phyloP scores from a whole-genome alignment of 345 rosid genomes.

The Gossypium sturtianum region DNA sequence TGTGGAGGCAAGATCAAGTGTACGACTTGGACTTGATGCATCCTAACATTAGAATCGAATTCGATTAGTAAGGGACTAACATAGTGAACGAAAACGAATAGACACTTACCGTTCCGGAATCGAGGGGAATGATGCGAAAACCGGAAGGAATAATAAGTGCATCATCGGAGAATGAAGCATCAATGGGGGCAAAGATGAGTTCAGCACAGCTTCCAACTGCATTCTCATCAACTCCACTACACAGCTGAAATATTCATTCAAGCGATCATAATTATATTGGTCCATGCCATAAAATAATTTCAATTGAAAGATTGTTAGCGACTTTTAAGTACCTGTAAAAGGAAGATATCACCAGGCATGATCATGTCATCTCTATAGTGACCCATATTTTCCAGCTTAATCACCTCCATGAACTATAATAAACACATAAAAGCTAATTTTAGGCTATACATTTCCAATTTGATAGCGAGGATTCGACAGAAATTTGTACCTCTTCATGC shows the following conservation, averaged over 20 bases:
- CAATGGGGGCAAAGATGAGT: slow-evolving; percentile 92
- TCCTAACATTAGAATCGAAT: slow-evolving; percentile 40
- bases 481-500: slow-evolving; percentile 68
- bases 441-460: background rate
- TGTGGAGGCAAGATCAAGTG: slow-evolving; percentile 91
- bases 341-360: slow-evolving; percentile 88
- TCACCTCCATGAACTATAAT: slow-evolving; percentile 82
- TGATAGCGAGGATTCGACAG: background rate
- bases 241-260: slow-evolving; percentile 45
- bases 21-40: slow-evolving; percentile 81
- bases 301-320: background rate
- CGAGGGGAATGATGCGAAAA: slow-evolving; percentile 91
- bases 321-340: slow-evolving; percentile 63
- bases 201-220: slow-evolving; percentile 78
- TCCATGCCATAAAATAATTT: background rate
- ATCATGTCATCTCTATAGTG: slow-evolving; percentile 84
- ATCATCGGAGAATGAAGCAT: slow-evolving; percentile 93
- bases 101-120: slow-evolving; percentile 56
- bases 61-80: background rate
- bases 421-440: background rate
- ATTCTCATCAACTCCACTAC: slow-evolving; percentile 92
- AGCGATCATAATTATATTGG: background rate
- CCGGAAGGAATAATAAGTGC: slow-evolving; percentile 96
- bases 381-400: slow-evolving; percentile 78
- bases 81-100: background rate